Evolutionary conservation across 257 asterid species (phyloP).

Genomic region (Cordia subcordata): DNA sequence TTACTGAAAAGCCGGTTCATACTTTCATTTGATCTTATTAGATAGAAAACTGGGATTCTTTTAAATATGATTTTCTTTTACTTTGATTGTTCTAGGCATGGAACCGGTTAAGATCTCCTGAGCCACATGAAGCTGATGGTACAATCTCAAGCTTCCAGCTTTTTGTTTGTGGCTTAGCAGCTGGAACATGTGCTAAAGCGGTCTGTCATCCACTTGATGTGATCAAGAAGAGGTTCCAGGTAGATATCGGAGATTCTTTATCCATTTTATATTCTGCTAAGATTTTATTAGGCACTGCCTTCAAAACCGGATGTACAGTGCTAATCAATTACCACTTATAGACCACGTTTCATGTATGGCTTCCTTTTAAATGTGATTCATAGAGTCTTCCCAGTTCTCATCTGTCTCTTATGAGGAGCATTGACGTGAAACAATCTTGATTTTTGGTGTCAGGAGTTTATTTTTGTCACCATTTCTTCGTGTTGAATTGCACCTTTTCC

Average conservation of each 20-base stretch:
- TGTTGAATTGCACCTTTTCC: no score
- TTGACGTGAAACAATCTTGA: no score
- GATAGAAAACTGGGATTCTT: neutral
- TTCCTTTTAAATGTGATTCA: no score
- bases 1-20: neutral
- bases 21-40: neutral
- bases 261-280: neutral
- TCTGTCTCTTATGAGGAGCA: no score
- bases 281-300: no score
- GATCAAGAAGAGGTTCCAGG: conserved; percentile 97
- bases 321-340: no score
- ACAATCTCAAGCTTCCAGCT: conserved; percentile 77
- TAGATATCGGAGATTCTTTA: conserved; percentile 16
- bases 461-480: no score
- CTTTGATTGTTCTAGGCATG: conserved; percentile 39
- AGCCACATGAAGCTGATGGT: conserved; percentile 26
- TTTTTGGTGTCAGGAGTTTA: no score
- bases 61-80: no score
- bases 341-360: no score
- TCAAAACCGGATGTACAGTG: no score
- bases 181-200: conserved; percentile 84
- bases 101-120: conserved; percentile 43
- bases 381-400: no score
- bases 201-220: conserved; percentile 97
- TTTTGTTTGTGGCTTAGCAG: conserved; percentile 74